Conservation (phyloP, 768 basidiomycete species). For the Termitomyces sp. region DNA sequence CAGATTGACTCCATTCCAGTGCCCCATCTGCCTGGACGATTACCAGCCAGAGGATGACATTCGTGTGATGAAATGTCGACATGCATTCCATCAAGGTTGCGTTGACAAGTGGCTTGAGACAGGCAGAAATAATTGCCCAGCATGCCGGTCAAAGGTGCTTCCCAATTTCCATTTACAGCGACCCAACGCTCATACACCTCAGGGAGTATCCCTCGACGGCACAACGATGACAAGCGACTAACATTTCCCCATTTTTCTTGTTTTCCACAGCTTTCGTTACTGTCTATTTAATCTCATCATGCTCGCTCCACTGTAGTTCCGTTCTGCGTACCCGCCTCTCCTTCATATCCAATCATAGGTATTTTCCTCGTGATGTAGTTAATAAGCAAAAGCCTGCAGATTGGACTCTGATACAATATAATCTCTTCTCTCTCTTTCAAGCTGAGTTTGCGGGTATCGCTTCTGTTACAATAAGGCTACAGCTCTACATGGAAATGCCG, state of each 20-base stretch:
- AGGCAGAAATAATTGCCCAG: conserved; percentile 88
- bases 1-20: conserved; percentile 32
- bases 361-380: conserved; percentile 1
- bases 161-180: background rate
- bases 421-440: background rate
- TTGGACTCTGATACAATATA: conserved; percentile 2
- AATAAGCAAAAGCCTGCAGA: conserved; percentile 7
- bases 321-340: background rate
- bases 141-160: conserved; percentile 71
- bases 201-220: conserved; percentile 28
- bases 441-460: background rate
- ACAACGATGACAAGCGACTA: background rate
- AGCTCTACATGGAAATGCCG: conserved; percentile 44
- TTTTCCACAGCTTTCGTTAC: background rate
- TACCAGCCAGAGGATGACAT: conserved; percentile 75
- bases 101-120: conserved; percentile 86
- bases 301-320: background rate
- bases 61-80: conserved; percentile 75
- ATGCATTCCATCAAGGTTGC: conserved; percentile 86
- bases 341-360: background rate
- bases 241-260: background rate
- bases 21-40: conserved; percentile 84
- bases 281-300: conserved; percentile 2
- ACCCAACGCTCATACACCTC: background rate
- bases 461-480: background rate